Conservation (phyloP, 2,329 filamentous ascomycete genomes). For the Ophiostoma triangulosporum region DNA sequence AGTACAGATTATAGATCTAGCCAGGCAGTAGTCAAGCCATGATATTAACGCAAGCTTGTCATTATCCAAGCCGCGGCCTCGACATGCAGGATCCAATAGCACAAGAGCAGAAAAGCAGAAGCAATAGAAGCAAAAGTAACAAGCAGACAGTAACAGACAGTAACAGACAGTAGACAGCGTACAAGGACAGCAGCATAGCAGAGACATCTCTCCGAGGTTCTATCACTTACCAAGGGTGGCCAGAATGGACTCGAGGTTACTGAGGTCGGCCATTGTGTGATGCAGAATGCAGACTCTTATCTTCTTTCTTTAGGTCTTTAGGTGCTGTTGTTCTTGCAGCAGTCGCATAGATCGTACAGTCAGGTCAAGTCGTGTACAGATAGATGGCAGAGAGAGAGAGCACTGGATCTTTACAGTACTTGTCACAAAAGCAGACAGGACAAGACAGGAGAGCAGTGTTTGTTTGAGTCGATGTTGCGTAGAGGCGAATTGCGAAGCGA, state of each 20-base stretch:
- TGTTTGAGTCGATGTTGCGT: not conserved
- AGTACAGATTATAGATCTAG: not conserved
- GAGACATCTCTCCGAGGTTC: not conserved
- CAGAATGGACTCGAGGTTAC: constrained; percentile 17
- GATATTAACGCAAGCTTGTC: not conserved
- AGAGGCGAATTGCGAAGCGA: not conserved
- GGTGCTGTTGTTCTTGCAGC: not conserved
- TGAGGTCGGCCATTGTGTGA: constrained; percentile 9
- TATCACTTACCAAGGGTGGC: constrained; percentile 16
- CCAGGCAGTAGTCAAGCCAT: not conserved
- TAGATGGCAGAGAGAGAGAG: not conserved
- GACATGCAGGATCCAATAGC: no score
- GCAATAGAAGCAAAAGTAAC: not conserved
- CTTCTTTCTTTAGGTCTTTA: not conserved
- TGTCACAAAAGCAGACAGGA: not conserved
- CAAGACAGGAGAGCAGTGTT: not conserved
- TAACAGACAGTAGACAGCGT: not conserved
- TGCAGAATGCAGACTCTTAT: no score
- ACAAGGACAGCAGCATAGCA: not conserved
- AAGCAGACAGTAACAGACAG: not conserved
- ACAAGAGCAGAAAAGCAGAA: no score
- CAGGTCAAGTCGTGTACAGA: not conserved
- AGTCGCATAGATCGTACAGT: not conserved
- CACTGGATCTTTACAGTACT: not conserved
- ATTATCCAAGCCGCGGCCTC: no score